These are phyloP conservation scores for Calonectria pauciramosa DNA, from an alignment of 2,329 filamentous ascomycete species.

Conservation along the genomic window DNA sequence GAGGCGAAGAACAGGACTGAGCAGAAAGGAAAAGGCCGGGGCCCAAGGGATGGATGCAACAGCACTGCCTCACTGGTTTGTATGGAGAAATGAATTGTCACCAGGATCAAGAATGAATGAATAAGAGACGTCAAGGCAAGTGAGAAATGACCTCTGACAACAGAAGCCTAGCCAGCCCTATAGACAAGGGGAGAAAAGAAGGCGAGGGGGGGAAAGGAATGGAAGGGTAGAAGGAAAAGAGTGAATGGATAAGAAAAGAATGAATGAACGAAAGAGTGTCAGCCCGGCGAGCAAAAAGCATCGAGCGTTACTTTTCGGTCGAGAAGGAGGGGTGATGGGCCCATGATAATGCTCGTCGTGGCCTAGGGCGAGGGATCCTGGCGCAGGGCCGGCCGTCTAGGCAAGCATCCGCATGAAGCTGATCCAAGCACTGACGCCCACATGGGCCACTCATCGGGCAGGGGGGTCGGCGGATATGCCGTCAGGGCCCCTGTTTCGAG, in stretches of 20 bases:
- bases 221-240: constrained; percentile 20
- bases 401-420: constrained; percentile 44
- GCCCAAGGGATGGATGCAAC: constrained; percentile 9
- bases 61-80: constrained; percentile 39
- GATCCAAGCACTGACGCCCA: constrained; percentile 18
- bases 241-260: constrained; percentile 28
- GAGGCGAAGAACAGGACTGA: constrained; percentile 3
- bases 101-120: constrained; percentile 29
- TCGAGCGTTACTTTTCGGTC: constrained; percentile 17
- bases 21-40: constrained; percentile 19
- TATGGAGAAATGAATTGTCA: constrained; percentile 31
- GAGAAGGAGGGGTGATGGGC: constrained; percentile 18
- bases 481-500: constrained; percentile 43
- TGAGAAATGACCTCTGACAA: constrained; percentile 36
- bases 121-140: constrained; percentile 27
- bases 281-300: constrained; percentile 11
- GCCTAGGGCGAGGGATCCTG: constrained; percentile 39
- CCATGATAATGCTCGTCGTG: constrained; percentile 28
- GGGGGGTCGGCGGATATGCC: constrained; percentile 32
- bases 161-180: constrained; percentile 44
- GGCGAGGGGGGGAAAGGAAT: constrained; percentile 33
- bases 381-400: constrained; percentile 22
- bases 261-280: constrained; percentile 25
- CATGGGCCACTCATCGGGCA: constrained; percentile 35
- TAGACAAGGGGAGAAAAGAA: constrained; percentile 32